Evolutionary conservation across 2,329 filamentous ascomycete genomes (phyloP).

Genomic region (Trichoderma breve): DNA sequence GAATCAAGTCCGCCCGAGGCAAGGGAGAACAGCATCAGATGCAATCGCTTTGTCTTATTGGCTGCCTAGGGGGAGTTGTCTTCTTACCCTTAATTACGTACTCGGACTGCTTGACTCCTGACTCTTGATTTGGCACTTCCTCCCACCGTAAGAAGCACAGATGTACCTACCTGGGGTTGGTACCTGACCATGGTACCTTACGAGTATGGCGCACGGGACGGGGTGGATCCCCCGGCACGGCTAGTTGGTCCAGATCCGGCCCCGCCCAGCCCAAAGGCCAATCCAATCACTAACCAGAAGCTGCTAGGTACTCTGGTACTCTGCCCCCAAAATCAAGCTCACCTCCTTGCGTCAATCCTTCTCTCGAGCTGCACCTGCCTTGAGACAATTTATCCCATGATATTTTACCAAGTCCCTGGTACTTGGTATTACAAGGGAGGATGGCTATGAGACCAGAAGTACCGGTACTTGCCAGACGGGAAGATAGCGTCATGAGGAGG

Average conservation of each 20-base stretch:
- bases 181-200: no score
- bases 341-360: neutral
- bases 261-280: neutral
- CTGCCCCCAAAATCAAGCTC: neutral
- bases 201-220: neutral
- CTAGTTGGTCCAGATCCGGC: neutral
- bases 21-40: neutral
- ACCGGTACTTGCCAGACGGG: neutral
- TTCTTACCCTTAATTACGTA: no score
- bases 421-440: neutral
- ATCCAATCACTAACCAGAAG: neutral
- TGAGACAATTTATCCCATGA: neutral
- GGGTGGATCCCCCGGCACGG: neutral
- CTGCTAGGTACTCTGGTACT: neutral
- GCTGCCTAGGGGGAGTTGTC: neutral
- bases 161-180: no score
- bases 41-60: neutral
- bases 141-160: no score
- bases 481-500: neutral
- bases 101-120: no score
- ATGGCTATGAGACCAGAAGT: neutral
- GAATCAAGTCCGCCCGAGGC: neutral
- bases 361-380: neutral
- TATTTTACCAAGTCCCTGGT: neutral
- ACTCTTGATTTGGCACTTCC: no score